Base-by-base conservation (phyloP, 2,329 filamentous ascomycete genomes). In the Aspergillus sp. region DNA sequence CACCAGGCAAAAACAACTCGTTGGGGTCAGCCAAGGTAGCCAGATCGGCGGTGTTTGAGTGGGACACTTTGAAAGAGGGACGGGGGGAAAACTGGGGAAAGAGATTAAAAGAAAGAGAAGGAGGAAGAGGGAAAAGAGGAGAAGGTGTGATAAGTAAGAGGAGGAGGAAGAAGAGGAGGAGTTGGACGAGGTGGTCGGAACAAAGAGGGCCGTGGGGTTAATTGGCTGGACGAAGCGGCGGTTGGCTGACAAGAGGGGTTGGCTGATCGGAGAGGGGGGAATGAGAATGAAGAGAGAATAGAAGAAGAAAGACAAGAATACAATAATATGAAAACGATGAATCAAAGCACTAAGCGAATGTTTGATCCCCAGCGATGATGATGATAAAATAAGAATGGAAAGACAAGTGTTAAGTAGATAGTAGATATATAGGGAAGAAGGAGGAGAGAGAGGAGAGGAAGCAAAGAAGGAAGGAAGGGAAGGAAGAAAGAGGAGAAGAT, bases 1-100 rank as follows among this genome's bases (percentile, higher is more conserved):
- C 73, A 59, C 74, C 71, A 59, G 73, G 73, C 73, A 76, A 68
- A 63, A 75, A 76, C 73, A 75, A 74, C 72, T 76, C 73, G 73
- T 76, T 75, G 8, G 73, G 74, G 61, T 75, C 74, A 69, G 72
- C 74, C 63, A 74, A 65, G 60, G 73, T 71, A 70, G 73, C 74
- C 73, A 76, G 69, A 72, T 69, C 70, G 72, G 69, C 69, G 69
- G 66, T 63, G 52, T 60, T 61, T 62, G 64, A 59, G 58, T 55
- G 58, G 58, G 61, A 67, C 63, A 65, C 62, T 50, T 62, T 65
- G 63, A 62, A 64, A 54, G 55, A 60, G 41, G 30, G 54, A 52
- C 54, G 39, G 38, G 51, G 41, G 53, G 59, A 52, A 58, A 50
- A 45, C 45, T 55, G 56, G 32, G 30, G 41, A 21, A 21, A 25